A percentile compares a stretch with the other conserved stretches of the same genome.
These are phyloP conservation scores for Sarcodon sp. DNA, from an alignment of 768 basidiomycete species.

Conservation along the genomic window DNA sequence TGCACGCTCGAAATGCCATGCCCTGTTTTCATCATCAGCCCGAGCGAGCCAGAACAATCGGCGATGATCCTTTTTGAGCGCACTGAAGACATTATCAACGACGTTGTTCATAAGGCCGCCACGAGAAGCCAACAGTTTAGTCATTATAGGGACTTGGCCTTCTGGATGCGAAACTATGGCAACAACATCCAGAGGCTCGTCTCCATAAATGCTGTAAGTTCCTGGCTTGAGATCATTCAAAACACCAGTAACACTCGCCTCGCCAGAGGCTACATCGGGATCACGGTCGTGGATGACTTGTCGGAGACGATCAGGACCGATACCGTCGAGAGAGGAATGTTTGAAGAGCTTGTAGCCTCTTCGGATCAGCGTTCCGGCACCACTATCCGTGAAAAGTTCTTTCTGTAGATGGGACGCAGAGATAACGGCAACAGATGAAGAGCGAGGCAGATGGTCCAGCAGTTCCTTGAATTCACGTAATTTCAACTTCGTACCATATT, in stretches of 20 bases:
- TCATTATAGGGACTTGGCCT: conserved; percentile 83
- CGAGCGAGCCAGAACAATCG: conserved; percentile 97
- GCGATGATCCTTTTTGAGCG: conserved; percentile 91
- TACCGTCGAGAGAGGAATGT: conserved; percentile 63
- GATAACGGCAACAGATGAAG: conserved; percentile 97
- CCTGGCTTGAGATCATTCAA: conserved; percentile 70
- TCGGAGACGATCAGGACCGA: conserved; percentile 91
- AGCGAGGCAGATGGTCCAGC: conserved; percentile 92
- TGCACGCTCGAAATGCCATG: conserved; percentile 98
- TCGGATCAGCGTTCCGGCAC: conserved; percentile 95
- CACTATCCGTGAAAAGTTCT: conserved; percentile 97
- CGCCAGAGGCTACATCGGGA: conserved; percentile 76
- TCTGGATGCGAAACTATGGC: conserved; percentile 90
- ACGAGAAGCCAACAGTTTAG: conserved; percentile 81
- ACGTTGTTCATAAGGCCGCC: conserved; percentile 89
- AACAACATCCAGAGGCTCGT: conserved; percentile 92
- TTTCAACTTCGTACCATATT: conserved; percentile 97
- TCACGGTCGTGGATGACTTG: conserved; percentile 94
- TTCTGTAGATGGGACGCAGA: conserved; percentile 86
- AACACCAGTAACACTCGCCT: conserved; percentile 77
- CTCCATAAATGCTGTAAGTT: conserved; percentile 94
- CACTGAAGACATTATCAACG: conserved; percentile 92
- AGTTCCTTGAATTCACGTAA: conserved; percentile 98
- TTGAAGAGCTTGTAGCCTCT: conserved; percentile 98
- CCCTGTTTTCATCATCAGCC: conserved; percentile 90